Conservation (phyloP, 768 basidiomycete species). For the Lactarius indigo region DNA sequence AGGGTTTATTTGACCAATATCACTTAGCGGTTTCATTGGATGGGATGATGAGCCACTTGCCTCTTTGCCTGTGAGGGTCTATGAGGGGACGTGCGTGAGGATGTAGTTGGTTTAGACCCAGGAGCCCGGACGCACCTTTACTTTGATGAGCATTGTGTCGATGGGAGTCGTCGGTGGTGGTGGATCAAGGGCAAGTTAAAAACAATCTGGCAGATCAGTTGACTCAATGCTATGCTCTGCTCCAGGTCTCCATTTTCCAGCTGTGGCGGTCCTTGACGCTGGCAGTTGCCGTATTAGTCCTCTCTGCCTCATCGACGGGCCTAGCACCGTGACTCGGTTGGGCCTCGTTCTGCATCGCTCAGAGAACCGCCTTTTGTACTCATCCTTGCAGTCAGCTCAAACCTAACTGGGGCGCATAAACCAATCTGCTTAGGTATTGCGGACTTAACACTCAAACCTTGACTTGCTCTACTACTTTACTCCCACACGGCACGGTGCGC, state of each 20-base stretch:
- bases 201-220: background rate
- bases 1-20: background rate
- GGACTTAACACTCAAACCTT: too few species aligned
- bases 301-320: background rate
- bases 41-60: slow-evolving; percentile 40
- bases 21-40: background rate
- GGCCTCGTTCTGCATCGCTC: background rate
- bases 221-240: background rate
- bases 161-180: slow-evolving; percentile 15
- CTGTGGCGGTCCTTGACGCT: background rate
- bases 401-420: too few species aligned
- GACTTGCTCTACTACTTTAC: too few species aligned
- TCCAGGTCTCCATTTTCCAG: too few species aligned
- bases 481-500: too few species aligned
- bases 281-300: background rate
- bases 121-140: slow-evolving; percentile 56
- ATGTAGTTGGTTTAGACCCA: background rate
- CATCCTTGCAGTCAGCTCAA: too few species aligned
- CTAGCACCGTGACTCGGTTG: background rate
- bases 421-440: too few species aligned
- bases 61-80: slow-evolving; percentile 98
- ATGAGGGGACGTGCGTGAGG: slow-evolving; percentile 15
- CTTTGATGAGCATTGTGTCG: slow-evolving; percentile 75
- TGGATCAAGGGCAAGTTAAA: background rate
- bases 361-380: too few species aligned